These are phyloP conservation scores for Orychophragmus violaceus DNA, from an alignment of 345 rosid genomes.

Conservation along the genomic window DNA sequence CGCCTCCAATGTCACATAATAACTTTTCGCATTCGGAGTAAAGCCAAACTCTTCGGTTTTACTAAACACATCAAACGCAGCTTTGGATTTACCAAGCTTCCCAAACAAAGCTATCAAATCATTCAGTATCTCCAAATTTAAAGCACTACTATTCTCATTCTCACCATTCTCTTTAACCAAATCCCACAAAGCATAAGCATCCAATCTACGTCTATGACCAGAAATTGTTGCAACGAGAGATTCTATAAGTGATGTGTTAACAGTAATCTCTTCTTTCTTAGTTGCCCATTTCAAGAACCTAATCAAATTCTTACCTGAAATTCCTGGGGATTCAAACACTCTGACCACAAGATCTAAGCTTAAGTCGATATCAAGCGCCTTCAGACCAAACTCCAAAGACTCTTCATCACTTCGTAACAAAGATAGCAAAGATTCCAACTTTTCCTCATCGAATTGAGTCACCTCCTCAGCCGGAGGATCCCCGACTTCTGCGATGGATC, in stretches of 20 bases:
- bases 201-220: slow-evolving; percentile 36
- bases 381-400: slow-evolving; percentile 51
- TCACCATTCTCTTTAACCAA: slow-evolving; percentile 53
- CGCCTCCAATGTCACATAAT: slow-evolving; percentile 57
- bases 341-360: slow-evolving; percentile 43
- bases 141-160: slow-evolving; percentile 18
- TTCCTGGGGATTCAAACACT: slow-evolving; percentile 50
- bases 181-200: slow-evolving; percentile 67
- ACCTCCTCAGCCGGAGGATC: slow-evolving; percentile 27
- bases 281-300: slow-evolving; percentile 58
- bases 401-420: slow-evolving; percentile 62
- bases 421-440: slow-evolving; percentile 52
- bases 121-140: slow-evolving; percentile 52
- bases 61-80: slow-evolving; percentile 59
- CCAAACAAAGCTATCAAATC: slow-evolving; percentile 59
- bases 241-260: slow-evolving; percentile 36
- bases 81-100: slow-evolving; percentile 63
- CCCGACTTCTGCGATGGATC: slow-evolving; percentile 6
- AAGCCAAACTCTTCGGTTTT: slow-evolving; percentile 55
- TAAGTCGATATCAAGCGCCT: slow-evolving; percentile 36
- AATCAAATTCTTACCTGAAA: slow-evolving; percentile 53
- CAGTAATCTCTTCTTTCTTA: slow-evolving; percentile 28
- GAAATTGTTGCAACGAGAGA: slow-evolving; percentile 46
- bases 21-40: slow-evolving; percentile 45
- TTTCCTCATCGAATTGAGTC: slow-evolving; percentile 42